A percentile compares a stretch with the other conserved stretches of the same genome.
Evolutionary conservation across 1,284 basidiomycete species (phyloP).

Genomic region (Tremellales sp.): DNA sequence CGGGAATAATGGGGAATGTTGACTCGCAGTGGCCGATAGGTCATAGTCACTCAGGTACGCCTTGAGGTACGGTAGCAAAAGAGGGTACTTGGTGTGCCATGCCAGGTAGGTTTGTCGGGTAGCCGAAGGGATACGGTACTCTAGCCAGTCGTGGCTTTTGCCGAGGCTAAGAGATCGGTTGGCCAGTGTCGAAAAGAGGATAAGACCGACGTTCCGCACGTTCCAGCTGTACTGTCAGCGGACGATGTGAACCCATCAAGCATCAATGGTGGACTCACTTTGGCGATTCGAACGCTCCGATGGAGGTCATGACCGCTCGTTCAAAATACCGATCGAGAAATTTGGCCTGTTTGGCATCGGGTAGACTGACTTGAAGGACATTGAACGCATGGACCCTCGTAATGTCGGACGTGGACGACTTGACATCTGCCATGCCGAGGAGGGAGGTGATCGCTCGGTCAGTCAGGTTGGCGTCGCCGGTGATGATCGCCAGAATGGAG

Average conservation of each 20-base stretch:
- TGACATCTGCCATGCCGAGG: constrained; percentile 27
- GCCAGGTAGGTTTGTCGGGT: constrained; percentile 30
- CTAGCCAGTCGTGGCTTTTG: constrained; percentile 24
- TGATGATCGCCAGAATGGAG: constrained; percentile 39
- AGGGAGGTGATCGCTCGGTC: constrained; percentile 28
- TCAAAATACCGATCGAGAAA: constrained; percentile 39
- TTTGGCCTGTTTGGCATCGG: constrained; percentile 41
- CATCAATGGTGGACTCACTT: constrained; percentile 28
- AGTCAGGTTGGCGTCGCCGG: constrained; percentile 28
- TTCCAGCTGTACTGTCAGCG: constrained; percentile 38
- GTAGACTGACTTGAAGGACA: constrained; percentile 44
- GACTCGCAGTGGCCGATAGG: neutral
- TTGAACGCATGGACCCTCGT: constrained; percentile 49
- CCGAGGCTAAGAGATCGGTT: constrained; percentile 34
- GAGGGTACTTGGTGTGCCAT: constrained; percentile 38
- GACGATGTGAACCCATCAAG: neutral
- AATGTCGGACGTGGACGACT: constrained; percentile 22
- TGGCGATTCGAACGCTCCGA: constrained; percentile 39
- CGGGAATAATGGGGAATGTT: constrained; percentile 42
- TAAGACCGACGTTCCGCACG: constrained; percentile 45
- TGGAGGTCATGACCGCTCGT: constrained; percentile 34
- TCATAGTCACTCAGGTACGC: constrained; percentile 10
- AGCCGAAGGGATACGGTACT: constrained; percentile 23
- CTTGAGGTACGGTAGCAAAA: constrained; percentile 31
- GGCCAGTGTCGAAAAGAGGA: constrained; percentile 44